Conservation (phyloP, 2,329 filamentous ascomycete genomes). For the Cladosporium phlei region DNA sequence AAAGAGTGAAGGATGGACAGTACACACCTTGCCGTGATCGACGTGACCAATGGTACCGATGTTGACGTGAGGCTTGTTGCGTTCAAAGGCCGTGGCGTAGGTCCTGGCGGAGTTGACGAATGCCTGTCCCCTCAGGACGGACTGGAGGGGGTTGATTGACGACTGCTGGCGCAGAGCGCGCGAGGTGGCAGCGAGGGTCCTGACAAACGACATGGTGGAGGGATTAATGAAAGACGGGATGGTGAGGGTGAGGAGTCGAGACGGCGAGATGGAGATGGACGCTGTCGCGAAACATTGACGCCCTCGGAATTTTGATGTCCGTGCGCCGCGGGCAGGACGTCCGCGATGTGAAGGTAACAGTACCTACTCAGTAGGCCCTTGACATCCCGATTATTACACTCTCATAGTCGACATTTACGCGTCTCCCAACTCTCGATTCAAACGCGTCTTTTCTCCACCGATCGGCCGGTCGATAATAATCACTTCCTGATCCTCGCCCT, state of each 20-base stretch:
- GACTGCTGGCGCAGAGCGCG: conserved; percentile 67
- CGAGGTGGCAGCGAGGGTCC: conserved; percentile 78
- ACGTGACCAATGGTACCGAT: conserved; percentile 99
- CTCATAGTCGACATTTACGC: too few species aligned
- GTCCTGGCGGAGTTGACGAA: conserved; percentile 61
- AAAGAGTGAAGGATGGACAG: background rate
- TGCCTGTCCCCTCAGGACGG: conserved; percentile 60
- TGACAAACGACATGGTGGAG: conserved; percentile 64
- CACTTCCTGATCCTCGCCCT: too few species aligned
- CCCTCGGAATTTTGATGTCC: too few species aligned
- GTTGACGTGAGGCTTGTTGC: conserved; percentile 96
- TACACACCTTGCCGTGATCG: conserved; percentile 94
- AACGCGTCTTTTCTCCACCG: too few species aligned
- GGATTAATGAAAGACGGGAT: conserved; percentile 6
- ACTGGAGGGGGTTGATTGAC: conserved; percentile 74
- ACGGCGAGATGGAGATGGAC: too few species aligned
- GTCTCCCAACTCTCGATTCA: too few species aligned
- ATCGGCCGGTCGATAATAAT: too few species aligned
- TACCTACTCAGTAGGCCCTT: too few species aligned
- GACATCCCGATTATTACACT: too few species aligned
- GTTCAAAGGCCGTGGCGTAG: conserved; percentile 67
- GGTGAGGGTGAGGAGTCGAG: background rate
- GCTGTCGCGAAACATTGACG: background rate
- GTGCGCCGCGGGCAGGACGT: too few species aligned
- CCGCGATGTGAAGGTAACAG: too few species aligned